Evolutionary conservation across 441 rosid species (phyloP), one percentile per base, ranked within the genome.

Genomic region (Erodium moschatum): DNA sequence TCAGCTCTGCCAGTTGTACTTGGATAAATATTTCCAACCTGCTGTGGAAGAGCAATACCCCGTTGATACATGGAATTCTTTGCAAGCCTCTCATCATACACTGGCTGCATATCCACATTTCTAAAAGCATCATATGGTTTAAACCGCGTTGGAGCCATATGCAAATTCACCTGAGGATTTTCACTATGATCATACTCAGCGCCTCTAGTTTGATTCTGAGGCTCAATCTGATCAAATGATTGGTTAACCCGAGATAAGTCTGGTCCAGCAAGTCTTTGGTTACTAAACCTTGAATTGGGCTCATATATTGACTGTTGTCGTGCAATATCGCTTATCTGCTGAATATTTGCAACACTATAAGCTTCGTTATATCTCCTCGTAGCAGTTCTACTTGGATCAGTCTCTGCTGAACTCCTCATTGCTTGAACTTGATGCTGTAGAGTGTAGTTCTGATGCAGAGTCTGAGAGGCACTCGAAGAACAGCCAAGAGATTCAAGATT

Each of bases 111-210:
- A 76, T 85, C 81, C 77, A 88, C 91, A 69, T 86, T 87, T 81
- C 74, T 88, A 69, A 83, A 80, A 18, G 85, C 74, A 65, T 91
- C 91, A 78, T 78, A 84, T 75, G 78, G 88, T 81, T 77, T 85
- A 72, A 85, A 87, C 96, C 95, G 86, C 65, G 95, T 81, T 58
- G 95, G 88, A 27, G 87, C 91, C 85, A 84, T 84, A 77, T 79
- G 92, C 66, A 85, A 85, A 82, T 86, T 87, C 72, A 85, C 76
- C 71, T 83, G 86, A 65, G 84, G 74, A 72, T 79, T 78, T 65
- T 82, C 86, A 16, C 52, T 18, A 54, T 70, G 76, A 71, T 46
- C 40, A 63, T 74, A 72, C 46, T 56, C 77, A 72, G 71, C 52
- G 72, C 69, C 73, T 71, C 73, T 69, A 56, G 80, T 33, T 35